phyloP scores from a whole-genome alignment of 1,284 basidiomycete genomes.

The Termitomyces sp. region DNA sequence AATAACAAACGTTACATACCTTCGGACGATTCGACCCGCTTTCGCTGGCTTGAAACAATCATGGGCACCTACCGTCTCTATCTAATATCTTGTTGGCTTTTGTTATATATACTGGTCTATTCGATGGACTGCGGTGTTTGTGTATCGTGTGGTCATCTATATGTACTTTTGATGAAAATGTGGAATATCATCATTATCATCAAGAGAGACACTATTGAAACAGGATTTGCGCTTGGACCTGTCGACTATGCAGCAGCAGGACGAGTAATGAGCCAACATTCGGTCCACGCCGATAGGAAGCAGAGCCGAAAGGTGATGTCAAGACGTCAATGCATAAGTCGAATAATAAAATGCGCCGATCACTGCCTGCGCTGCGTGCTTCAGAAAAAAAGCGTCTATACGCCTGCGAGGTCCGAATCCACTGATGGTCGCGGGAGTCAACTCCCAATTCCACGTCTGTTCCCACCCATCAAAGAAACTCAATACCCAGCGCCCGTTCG shows the following conservation, averaged over 20 bases:
- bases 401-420: no score
- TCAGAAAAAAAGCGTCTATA: no score
- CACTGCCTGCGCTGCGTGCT: no score
- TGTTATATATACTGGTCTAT: not conserved
- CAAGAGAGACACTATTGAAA: no score
- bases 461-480: constrained; percentile 17
- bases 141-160: not conserved
- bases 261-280: no score
- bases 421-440: not conserved
- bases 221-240: no score
- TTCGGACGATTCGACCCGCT: not conserved
- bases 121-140: not conserved
- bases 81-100: not conserved
- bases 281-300: no score
- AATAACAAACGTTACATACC: not conserved
- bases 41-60: not conserved
- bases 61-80: not conserved
- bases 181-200: no score
- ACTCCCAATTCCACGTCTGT: not conserved
- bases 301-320: no score
- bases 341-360: no score
- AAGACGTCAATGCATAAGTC: no score
- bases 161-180: not conserved
- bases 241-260: no score
- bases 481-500: constrained; percentile 50